Evolutionary conservation across 1,284 basidiomycete species (phyloP).

Genomic region (Grifola frondosa): DNA sequence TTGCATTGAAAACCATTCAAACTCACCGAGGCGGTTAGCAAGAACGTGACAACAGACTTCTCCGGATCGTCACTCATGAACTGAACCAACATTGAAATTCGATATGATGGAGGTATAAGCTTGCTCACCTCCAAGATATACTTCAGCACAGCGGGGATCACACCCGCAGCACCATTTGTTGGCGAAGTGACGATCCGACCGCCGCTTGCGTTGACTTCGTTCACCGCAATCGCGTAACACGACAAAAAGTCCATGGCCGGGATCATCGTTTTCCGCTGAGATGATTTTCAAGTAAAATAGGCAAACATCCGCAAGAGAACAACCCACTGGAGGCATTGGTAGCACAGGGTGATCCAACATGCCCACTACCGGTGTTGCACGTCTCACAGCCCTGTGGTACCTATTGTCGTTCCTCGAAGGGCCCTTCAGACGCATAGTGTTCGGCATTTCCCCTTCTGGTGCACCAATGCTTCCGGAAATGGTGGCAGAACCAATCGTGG

Average conservation of each 20-base stretch:
- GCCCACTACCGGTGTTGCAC: conserved; percentile 64
- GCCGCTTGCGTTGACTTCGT: conserved; percentile 89
- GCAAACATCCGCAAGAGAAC: conserved; percentile 1
- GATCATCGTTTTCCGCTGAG: conserved; percentile 78
- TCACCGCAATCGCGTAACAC: conserved; percentile 90
- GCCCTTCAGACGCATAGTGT: neutral
- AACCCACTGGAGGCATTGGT: conserved; percentile 76
- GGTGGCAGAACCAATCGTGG: conserved; percentile 43
- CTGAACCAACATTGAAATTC: conserved; percentile 31
- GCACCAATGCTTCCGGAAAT: conserved; percentile 35
- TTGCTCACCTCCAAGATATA: conserved; percentile 74
- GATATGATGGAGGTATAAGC: neutral
- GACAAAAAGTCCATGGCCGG: conserved; percentile 94
- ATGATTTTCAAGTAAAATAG: conserved; percentile 3
- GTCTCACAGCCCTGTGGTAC: conserved; percentile 13
- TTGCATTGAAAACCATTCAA: neutral
- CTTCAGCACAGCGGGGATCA: conserved; percentile 89
- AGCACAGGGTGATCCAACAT: conserved; percentile 81
- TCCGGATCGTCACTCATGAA: conserved; percentile 90
- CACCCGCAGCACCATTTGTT: conserved; percentile 80
- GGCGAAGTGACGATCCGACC: conserved; percentile 95
- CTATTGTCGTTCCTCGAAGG: conserved; percentile 3
- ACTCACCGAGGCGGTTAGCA: conserved; percentile 78
- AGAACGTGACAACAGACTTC: conserved; percentile 82
- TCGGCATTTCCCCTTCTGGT: conserved; percentile 32